Percentiles rank a stretch among this genome's conserved stretches.
Conservation (phyloP, 23 red algal genomes). For the Gracilariopsis chorda region DNA sequence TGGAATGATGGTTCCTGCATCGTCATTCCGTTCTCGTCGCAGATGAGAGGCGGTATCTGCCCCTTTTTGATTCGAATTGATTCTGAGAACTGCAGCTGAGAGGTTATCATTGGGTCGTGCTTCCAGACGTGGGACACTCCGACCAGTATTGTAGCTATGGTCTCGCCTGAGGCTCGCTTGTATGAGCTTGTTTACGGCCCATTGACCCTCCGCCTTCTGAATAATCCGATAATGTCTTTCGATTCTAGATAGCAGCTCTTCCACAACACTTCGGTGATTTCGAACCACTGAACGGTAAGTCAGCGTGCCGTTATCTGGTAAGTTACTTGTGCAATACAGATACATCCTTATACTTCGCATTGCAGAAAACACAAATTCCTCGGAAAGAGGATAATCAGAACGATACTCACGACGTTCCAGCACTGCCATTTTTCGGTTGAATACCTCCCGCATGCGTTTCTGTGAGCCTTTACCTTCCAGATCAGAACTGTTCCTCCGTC, state of each 20-base stretch:
- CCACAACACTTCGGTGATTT: not conserved
- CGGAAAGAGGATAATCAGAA: not conserved
- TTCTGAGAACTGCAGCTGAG: too few relatives aligned
- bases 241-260: not conserved
- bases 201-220: not conserved
- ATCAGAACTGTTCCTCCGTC: not conserved
- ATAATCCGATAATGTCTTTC: not conserved
- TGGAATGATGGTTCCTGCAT: too few relatives aligned
- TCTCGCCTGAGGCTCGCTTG: not conserved
- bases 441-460: not conserved
- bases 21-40: too few relatives aligned
- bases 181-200: not conserved
- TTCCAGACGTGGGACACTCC: too few relatives aligned
- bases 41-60: too few relatives aligned
- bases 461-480: not conserved
- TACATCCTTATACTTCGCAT: not conserved
- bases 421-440: not conserved
- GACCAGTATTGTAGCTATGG: not conserved
- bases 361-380: not conserved
- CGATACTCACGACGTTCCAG: not conserved
- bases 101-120: too few relatives aligned
- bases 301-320: not conserved
- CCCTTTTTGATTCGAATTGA: too few relatives aligned
- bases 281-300: not conserved
- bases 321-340: not conserved